Base-by-base conservation (phyloP, 1,139 yeast genomes). In the Lodderomyces beijingensis region DNA sequence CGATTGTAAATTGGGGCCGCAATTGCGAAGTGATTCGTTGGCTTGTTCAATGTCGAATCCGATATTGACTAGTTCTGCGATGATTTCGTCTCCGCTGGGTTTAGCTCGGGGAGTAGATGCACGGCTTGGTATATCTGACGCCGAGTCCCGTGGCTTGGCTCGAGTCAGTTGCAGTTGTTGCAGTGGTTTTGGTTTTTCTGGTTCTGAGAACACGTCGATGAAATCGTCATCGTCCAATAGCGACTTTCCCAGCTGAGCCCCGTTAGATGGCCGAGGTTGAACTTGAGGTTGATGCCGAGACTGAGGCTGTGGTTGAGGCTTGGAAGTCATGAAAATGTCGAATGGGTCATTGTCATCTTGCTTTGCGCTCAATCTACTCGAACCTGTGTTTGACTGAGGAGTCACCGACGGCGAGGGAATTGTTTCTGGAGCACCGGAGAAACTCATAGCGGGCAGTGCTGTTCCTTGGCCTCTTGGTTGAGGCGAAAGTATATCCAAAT, bases 21-120 rank as follows among this genome's bases (percentile, higher is more conserved):
- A 19, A 15, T 60, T 54, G 13, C 62, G 65, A 27, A 86, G 64
- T 0, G 95, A 94, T 6, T 62, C 60, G 27, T 66, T 70, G 3
- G 93, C 77, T 33, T 70, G 75, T 2, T 76, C 80, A 1, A 72
- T 59, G 1, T 80, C 59, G 47, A 86, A 86, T 2, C 95, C 95
- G 74, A 86, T 85, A 41, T 86, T 94, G 1, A 85, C 57, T 33
- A 86, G 62, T 45, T 79, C 85, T 0, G 91, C 91, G 16, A 85
- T 53, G 2, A 77, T 65, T 23, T 17, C 12, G 25, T 23, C 11
- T n/a, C 27, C 19, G 12, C 12, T 8, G n/a, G 28, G 32, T 12
- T 10, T 21, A 23, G 32, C 4, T 4, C 11, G 15, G 4, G 16
- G 20, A 14, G 21, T 19, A 8, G 7, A 7, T 8, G 7, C 10